Conservation (phyloP, 192 early-diverging fungal species). For the Lobosporangium transversale region DNA sequence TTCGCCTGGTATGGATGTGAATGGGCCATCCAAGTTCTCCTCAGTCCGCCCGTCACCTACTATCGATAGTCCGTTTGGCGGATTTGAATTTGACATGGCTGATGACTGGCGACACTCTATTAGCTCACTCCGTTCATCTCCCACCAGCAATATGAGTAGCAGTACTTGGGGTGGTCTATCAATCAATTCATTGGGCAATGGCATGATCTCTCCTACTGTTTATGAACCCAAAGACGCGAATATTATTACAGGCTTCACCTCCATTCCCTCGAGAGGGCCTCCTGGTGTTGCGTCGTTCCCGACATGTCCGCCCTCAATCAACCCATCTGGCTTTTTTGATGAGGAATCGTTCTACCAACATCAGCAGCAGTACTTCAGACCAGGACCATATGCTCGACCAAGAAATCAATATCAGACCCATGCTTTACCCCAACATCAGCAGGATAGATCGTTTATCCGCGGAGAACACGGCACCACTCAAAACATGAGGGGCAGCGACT, state of each 20-base stretch:
- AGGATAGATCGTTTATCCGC: not conserved
- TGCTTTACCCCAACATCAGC: slow-evolving; percentile 7
- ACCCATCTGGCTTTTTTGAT: slow-evolving; percentile 14
- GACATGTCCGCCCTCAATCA: slow-evolving; percentile 9
- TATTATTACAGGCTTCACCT: slow-evolving; percentile 9
- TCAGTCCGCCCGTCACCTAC: slow-evolving; percentile 17
- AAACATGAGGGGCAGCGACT: slow-evolving; percentile 10
- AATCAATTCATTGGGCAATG: slow-evolving; percentile 26
- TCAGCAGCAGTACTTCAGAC: slow-evolving; percentile 17
- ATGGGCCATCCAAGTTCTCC: slow-evolving; percentile 11
- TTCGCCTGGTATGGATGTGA: slow-evolving; percentile 35
- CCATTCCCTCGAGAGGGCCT: slow-evolving; percentile 21
- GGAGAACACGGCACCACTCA: slow-evolving; percentile 12
- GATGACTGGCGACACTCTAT: slow-evolving; percentile 50
- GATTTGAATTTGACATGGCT: slow-evolving; percentile 44
- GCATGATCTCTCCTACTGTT: slow-evolving; percentile 28
- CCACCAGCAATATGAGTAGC: not conserved
- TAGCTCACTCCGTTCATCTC: slow-evolving; percentile 24
- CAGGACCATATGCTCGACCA: slow-evolving; percentile 9
- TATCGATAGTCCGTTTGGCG: slow-evolving; percentile 46
- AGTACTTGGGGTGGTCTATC: slow-evolving; percentile 45
- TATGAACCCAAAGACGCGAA: slow-evolving; percentile 19
- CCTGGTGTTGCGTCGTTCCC: slow-evolving; percentile 18
- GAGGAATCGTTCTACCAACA: slow-evolving; percentile 17
- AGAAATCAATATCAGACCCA: slow-evolving; percentile 21